A percentile compares a stretch with the other conserved stretches of the same genome.
These are phyloP conservation scores for Coccinonectria pachysandricola DNA, from an alignment of 2,329 filamentous ascomycete genomes.

Conservation along the genomic window DNA sequence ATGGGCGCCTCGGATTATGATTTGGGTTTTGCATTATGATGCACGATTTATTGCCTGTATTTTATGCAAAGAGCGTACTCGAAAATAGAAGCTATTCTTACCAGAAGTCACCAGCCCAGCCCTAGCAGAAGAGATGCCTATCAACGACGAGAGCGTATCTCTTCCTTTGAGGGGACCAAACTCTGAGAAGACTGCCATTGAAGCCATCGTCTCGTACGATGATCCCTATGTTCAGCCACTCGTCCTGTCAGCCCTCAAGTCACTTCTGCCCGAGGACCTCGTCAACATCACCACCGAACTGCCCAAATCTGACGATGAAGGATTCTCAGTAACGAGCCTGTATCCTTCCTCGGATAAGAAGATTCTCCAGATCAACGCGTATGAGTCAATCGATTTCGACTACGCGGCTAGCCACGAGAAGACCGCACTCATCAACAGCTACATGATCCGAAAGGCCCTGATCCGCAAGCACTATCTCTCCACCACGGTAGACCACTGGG, in stretches of 20 bases:
- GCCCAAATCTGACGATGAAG: slow-evolving; percentile 19
- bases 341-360: slow-evolving; percentile 28
- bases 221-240: slow-evolving; percentile 84
- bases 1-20: slow-evolving; percentile 2
- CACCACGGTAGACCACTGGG: slow-evolving; percentile 74
- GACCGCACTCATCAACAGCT: slow-evolving; percentile 70
- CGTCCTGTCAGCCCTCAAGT: slow-evolving; percentile 60
- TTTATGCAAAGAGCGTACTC: slow-evolving; percentile 14
- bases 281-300: slow-evolving; percentile 46
- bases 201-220: slow-evolving; percentile 74
- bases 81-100: slow-evolving; percentile 28
- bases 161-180: slow-evolving; percentile 14
- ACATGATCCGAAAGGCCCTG: slow-evolving; percentile 89
- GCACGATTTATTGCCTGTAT: slow-evolving; percentile 19
- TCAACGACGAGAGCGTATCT: slow-evolving; percentile 9
- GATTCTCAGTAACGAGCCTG: slow-evolving; percentile 26
- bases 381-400: slow-evolving; percentile 82
- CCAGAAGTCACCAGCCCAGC: slow-evolving; percentile 18
- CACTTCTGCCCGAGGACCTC: slow-evolving; percentile 43
- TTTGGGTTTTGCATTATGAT: slow-evolving; percentile 10
- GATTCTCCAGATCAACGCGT: slow-evolving; percentile 71
- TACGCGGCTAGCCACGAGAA: slow-evolving; percentile 52
- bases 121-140: slow-evolving; percentile 5
- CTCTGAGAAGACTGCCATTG: slow-evolving; percentile 22
- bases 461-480: slow-evolving; percentile 94